Evolutionary conservation across 768 basidiomycete genomes (phyloP).

Genomic region (Podaxis sp.): DNA sequence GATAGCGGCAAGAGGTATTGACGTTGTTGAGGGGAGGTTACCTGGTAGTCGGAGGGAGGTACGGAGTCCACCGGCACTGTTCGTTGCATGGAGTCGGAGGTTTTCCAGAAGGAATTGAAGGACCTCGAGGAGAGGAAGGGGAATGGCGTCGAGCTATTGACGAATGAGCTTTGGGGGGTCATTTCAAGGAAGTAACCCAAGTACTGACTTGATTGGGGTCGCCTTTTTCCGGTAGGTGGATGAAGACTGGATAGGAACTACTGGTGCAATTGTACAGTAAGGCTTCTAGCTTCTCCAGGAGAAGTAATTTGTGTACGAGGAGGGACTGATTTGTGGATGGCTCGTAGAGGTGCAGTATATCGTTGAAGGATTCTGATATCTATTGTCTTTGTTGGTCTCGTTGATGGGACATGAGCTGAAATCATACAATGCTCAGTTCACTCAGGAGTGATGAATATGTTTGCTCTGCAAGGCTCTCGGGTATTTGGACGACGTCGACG

Average conservation of each 20-base stretch:
- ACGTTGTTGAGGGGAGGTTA: constrained; percentile 23
- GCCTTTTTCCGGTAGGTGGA: not conserved
- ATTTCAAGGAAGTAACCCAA: not conserved
- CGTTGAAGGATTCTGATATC: constrained; percentile 29
- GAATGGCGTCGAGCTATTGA: constrained; percentile 8
- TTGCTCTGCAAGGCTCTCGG: not conserved
- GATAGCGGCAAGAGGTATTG: constrained; percentile 55
- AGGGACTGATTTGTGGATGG: constrained; percentile 49
- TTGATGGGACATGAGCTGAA: not conserved
- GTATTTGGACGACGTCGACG: not conserved
- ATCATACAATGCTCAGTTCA: not conserved
- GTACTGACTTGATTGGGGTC: not conserved
- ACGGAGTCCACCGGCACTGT: not conserved
- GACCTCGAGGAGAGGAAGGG: not conserved
- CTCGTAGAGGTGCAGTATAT: constrained; percentile 47
- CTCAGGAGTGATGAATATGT: not conserved
- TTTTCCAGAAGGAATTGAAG: constrained; percentile 1
- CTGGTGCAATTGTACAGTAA: not conserved
- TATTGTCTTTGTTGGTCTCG: not conserved
- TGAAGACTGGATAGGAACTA: not conserved
- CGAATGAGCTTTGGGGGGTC: not conserved
- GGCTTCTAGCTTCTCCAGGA: constrained; percentile 17
- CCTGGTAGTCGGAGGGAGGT: constrained; percentile 29
- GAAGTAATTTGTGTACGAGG: constrained; percentile 42
- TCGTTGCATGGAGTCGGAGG: not conserved